Conservation (phyloP, 805 yeast species). For the Suhomyces canberraensis region DNA sequence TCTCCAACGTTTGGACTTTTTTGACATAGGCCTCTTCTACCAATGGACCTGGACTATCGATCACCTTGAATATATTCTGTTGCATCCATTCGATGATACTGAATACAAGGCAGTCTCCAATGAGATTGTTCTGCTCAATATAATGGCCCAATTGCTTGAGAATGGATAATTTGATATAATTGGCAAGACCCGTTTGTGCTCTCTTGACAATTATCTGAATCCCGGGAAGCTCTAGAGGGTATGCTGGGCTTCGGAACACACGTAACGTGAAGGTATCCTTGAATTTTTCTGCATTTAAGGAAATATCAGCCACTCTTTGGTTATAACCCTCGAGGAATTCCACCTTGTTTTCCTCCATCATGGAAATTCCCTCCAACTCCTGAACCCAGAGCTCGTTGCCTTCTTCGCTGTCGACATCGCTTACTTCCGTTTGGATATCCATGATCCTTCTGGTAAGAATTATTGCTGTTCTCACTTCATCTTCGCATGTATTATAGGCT, state of each 20-base stretch:
- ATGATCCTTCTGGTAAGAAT: constrained; percentile 40
- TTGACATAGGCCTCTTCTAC: constrained; percentile 6
- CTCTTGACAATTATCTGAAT: constrained; percentile 46
- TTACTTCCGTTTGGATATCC: neutral
- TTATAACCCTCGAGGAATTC: constrained; percentile 18
- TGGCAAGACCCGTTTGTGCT: constrained; percentile 54
- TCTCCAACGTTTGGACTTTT: neutral
- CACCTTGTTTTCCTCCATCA: constrained; percentile 54
- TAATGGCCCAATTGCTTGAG: constrained; percentile 45
- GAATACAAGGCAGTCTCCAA: constrained; percentile 72
- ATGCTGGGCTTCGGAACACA: constrained; percentile 33
- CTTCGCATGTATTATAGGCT: constrained; percentile 39
- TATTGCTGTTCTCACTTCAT: constrained; percentile 52
- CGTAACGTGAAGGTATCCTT: constrained; percentile 20
- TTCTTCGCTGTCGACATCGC: constrained; percentile 12
- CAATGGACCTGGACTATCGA: constrained; percentile 75
- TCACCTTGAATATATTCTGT: constrained; percentile 52
- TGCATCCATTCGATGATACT: constrained; percentile 77
- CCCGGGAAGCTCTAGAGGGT: constrained; percentile 73
- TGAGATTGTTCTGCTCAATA: constrained; percentile 38
- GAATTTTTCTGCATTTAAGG: constrained; percentile 22
- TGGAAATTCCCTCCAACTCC: constrained; percentile 65
- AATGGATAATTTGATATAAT: constrained; percentile 63
- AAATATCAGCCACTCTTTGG: constrained; percentile 30
- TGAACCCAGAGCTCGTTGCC: constrained; percentile 59